Base-by-base conservation (phyloP, 2,329 filamentous ascomycete genomes). In the Sclerotinia minor region DNA sequence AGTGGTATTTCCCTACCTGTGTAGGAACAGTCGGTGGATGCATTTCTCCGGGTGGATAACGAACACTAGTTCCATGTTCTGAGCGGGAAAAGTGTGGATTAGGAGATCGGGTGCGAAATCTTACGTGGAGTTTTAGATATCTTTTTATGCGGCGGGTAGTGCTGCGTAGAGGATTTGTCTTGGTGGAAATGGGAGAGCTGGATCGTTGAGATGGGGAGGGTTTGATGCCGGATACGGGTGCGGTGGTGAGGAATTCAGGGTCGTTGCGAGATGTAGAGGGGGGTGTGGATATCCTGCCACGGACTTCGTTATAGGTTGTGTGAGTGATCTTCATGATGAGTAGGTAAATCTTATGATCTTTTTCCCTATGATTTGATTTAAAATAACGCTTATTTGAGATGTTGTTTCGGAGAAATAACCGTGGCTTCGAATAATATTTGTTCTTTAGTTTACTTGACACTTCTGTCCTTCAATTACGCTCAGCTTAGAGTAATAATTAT, bases 1-100 rank as follows among this genome's bases (percentile, higher is more conserved):
- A n/a, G 17, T 45, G 50, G 11, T 65, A 65, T 13, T 65, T 65
- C 6, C 63, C 63, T 7, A 65, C 49, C 38, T 64, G 61, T 2
- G 61, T 64, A 2, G 49, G 63, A 7, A 65, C n/a, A 1, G 32
- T 38, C 45, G 45, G 8, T 3, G 59, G 45, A 38, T 61, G 45
- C 29, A 61, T 26, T 6, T 61, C 45, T 11, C 59, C 45, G 1
- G 59, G 59, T 0, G 59, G 59, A 15, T 61, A 61, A 0, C 4
- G 29, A 8, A 61, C 19, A 6, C 13, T 61, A 1, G 29, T 50
- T 3, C 59, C 59, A 24, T 21, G 17, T 49, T 15, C 24, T 13
- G 59, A 50, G 1, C 29, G 21, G 6, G 59, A 50, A 8, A 50
- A 24, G 1, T 21, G 45, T 19, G 24, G 21, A 24, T 45, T 50